Conservation (phyloP, 305 asterid species). For the Fraxinus latifolia region DNA sequence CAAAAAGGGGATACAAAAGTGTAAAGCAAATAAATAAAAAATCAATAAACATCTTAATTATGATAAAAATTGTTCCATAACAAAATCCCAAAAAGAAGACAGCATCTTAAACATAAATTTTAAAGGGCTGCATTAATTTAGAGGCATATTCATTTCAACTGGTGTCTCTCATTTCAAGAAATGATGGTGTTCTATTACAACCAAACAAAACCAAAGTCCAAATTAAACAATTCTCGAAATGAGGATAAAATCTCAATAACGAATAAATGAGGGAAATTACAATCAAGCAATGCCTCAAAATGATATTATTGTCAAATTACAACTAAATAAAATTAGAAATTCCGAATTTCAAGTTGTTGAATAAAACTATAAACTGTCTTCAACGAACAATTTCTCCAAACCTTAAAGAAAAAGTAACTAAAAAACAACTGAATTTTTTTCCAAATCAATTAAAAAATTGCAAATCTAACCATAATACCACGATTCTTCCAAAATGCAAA, state of each 20-base stretch:
- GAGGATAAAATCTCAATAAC: background rate
- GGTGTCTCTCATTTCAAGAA: background rate
- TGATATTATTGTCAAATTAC: background rate
- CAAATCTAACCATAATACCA: background rate
- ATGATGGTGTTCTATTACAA: background rate
- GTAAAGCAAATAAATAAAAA: background rate
- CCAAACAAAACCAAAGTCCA: background rate
- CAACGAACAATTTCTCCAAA: background rate
- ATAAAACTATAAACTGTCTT: background rate
- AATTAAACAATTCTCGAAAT: background rate
- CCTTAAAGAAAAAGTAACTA: background rate
- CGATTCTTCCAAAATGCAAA: constrained; percentile 1
- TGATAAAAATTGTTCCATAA: background rate
- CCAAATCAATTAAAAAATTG: background rate
- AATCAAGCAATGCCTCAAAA: background rate
- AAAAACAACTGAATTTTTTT: background rate
- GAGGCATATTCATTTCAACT: background rate
- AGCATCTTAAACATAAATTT: background rate
- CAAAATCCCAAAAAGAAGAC: background rate
- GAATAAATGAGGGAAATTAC: background rate
- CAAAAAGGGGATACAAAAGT: background rate
- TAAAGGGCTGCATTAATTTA: background rate
- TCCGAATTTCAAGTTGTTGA: background rate
- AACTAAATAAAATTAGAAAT: background rate
- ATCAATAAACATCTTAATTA: background rate